Conservation (phyloP, 2,329 filamentous ascomycete species). For the Didymellaceae sp. region DNA sequence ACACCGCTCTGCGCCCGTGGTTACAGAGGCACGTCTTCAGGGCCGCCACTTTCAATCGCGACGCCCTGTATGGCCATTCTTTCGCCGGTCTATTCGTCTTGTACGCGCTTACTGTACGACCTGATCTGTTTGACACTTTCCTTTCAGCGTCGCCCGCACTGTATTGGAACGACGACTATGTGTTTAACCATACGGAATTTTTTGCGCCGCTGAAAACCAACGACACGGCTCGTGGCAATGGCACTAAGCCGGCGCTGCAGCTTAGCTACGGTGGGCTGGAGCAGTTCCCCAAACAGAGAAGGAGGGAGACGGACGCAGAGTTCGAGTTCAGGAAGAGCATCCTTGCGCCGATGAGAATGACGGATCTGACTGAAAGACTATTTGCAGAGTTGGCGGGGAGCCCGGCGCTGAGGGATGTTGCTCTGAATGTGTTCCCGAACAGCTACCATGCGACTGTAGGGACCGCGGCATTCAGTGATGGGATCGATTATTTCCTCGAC, state of each 20-base stretch:
- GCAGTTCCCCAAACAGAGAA: constrained; percentile 32
- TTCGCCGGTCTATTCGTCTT: constrained; percentile 58
- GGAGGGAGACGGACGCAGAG: constrained; percentile 37
- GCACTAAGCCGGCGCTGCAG: constrained; percentile 39
- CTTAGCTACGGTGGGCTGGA: constrained; percentile 41
- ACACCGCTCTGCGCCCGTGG: constrained; percentile 49
- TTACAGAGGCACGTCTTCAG: constrained; percentile 38
- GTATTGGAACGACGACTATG: constrained; percentile 56
- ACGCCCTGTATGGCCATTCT: constrained; percentile 59
- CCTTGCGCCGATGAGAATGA: constrained; percentile 32
- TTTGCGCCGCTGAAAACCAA: constrained; percentile 27
- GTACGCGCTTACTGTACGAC: constrained; percentile 52
- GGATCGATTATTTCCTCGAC: constrained; percentile 44
- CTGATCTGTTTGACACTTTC: constrained; percentile 53
- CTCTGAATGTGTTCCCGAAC: constrained; percentile 39
- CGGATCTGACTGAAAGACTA: constrained; percentile 28
- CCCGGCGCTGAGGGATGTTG: constrained; percentile 33
- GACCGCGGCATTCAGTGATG: constrained; percentile 36
- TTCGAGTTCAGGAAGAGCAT: constrained; percentile 36
- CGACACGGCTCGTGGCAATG: background rate
- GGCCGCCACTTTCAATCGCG: constrained; percentile 43
- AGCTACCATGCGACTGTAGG: constrained; percentile 43
- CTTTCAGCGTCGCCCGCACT: constrained; percentile 57
- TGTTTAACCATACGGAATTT: constrained; percentile 38
- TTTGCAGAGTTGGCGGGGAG: constrained; percentile 32